Conservation (phyloP, 129 eudicot genomes). For the Flaveria robusta region DNA sequence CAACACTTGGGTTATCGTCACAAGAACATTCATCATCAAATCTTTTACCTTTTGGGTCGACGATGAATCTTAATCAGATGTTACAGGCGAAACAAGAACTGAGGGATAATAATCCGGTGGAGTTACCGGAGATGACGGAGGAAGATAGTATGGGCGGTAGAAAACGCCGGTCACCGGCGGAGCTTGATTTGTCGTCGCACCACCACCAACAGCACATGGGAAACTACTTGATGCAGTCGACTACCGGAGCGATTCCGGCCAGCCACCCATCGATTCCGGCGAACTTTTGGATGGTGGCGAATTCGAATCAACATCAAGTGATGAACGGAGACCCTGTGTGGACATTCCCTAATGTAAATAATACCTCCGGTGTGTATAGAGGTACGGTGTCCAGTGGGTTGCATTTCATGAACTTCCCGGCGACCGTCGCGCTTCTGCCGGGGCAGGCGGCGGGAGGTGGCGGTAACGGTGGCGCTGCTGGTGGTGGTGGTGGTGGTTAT, state of each 20-base stretch:
- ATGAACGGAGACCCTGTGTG: conserved; percentile 89
- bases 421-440: conserved; percentile 75
- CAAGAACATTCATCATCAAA: conserved; percentile 45
- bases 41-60: conserved; percentile 58
- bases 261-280: conserved; percentile 71
- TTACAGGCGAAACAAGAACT: conserved; percentile 67
- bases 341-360: conserved; percentile 76
- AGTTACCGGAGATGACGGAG: conserved; percentile 44
- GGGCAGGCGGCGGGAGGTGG: conserved; percentile 43
- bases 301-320: conserved; percentile 48
- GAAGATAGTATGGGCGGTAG: conserved; percentile 52
- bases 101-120: conserved; percentile 36
- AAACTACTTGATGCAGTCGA: conserved; percentile 64
- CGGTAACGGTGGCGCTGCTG: conserved; percentile 14
- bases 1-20: conserved; percentile 54
- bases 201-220: conserved; percentile 57
- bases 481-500: conserved; percentile 49
- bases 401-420: conserved; percentile 92
- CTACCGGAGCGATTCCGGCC: conserved; percentile 53
- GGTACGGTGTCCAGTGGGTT: conserved; percentile 81
- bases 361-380: conserved; percentile 68
- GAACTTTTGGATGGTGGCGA: conserved; percentile 97
- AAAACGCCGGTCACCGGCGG: conserved; percentile 43
- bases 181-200: conserved; percentile 49
- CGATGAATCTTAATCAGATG: conserved; percentile 47